Base-by-base conservation (phyloP, 768 basidiomycete species). In the Phylloporus scabripes region DNA sequence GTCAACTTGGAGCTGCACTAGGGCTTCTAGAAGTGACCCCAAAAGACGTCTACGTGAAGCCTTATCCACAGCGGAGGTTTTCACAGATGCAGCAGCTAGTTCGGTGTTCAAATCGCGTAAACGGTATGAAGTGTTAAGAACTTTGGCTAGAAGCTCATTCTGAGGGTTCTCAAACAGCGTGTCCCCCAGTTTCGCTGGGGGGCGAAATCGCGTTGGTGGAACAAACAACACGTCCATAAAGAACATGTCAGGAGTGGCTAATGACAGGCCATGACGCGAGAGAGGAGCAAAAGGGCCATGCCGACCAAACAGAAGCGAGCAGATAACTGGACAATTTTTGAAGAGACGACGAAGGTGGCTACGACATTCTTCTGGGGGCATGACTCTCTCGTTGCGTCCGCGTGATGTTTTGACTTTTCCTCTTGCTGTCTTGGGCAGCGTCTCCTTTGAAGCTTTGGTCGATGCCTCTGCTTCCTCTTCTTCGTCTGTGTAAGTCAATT, bases 151-250 rank as follows among this genome's bases (percentile, higher is more conserved):
- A 18, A 95, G 79, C 59, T 92, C 87, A 65, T 99, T 99, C 58
- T 98, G 95, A 0, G 92, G 82, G 69, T 97, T 93, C 63, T 99
- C 96, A 67, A 98, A 97, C 0, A 96, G 74, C 38, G 82, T 85
- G 47, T 94, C 96, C 46, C 83, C 90, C 84, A 98, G 80, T 61
- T 83, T 87, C 2, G 91, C 79, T 3, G 96, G 88, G 4, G 96
- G 96, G 40, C 96, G 83, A 75, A 98, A 99, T 31, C 95, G 88
- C 7, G 92, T 95, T 14, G 96, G 96, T 14, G 93, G 79, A 17
- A 98, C 88, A 26, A 92, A 83, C 18, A 99, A 67, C 45, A 89
- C 92, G 29, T 94, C 89, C 73, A 97, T 74, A 76, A 99, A 99
- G 70, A 98, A 98, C 80, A 98, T 92, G 65, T 98, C 96, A 38